These are phyloP conservation scores for Saccharomycopsis fermentans DNA, from an alignment of 805 yeast species.

Conservation along the genomic window DNA sequence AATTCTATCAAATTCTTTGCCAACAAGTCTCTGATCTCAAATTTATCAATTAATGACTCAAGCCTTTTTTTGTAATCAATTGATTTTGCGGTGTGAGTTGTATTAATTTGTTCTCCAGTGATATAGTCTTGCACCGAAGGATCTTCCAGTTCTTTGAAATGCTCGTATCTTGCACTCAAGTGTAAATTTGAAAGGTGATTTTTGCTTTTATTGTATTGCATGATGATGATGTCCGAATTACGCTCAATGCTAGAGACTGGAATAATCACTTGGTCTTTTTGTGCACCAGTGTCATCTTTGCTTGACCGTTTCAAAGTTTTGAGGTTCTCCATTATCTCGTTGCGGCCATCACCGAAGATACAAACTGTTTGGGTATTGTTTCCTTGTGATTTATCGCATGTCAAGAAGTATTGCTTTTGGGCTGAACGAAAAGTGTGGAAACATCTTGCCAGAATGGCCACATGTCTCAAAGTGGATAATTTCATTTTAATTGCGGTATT, in stretches of 20 bases:
- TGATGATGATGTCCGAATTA: not conserved
- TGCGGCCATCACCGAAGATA: not conserved
- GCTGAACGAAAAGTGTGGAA: not conserved
- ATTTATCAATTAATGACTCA: slow-evolving; percentile 27
- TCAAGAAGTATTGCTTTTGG: not conserved
- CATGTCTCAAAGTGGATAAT: not conserved
- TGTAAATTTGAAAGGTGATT: slow-evolving; percentile 35
- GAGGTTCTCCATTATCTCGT: not conserved
- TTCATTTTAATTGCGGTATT: no score
- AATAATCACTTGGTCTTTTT: not conserved
- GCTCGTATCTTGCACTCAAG: slow-evolving; percentile 82
- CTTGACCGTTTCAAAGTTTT: not conserved
- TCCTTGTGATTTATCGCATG: not conserved
- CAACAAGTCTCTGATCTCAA: slow-evolving; percentile 47
- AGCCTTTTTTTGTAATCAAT: slow-evolving; percentile 39
- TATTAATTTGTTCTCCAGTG: slow-evolving; percentile 4
- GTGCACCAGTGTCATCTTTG: not conserved
- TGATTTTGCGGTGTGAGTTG: slow-evolving; percentile 36
- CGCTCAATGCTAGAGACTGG: not conserved
- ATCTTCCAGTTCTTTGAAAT: slow-evolving; percentile 76
- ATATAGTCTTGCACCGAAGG: slow-evolving; percentile 30
- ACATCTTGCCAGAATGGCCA: not conserved
- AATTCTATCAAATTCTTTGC: slow-evolving; percentile 76
- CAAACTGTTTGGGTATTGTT: not conserved
- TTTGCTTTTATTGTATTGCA: not conserved